Evolutionary conservation across 257 asterid genomes (phyloP).

Genomic region (Solanum peruvianum): DNA sequence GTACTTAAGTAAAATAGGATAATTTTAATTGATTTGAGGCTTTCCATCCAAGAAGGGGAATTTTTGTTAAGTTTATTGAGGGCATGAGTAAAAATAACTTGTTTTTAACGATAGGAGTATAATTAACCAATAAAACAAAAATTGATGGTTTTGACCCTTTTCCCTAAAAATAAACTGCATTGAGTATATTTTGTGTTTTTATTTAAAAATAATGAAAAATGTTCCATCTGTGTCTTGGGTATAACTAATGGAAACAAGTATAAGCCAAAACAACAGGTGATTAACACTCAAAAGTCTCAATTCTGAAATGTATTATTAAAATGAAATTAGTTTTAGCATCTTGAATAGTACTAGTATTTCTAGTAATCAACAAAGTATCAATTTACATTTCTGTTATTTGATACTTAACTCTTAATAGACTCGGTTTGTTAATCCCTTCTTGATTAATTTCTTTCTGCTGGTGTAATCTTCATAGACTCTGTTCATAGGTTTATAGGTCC

Average conservation of each 20-base stretch:
- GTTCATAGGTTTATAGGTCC: too few relatives aligned
- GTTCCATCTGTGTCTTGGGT: background rate
- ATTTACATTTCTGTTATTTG: background rate
- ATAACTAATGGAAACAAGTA: background rate
- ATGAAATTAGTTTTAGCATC: background rate
- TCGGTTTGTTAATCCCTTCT: background rate
- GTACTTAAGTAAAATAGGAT: too few relatives aligned
- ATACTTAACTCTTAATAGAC: background rate
- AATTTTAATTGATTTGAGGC: too few relatives aligned
- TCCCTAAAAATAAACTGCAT: background rate
- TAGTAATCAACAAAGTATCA: background rate
- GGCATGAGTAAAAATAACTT: too few relatives aligned
- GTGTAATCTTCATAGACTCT: too few relatives aligned
- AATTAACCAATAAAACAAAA: too few relatives aligned
- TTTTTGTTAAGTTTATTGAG: too few relatives aligned
- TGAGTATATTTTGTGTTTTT: background rate
- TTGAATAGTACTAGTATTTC: background rate
- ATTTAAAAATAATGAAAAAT: background rate
- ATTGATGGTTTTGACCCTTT: too few relatives aligned
- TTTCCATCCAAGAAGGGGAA: too few relatives aligned
- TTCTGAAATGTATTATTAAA: background rate
- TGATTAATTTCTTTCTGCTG: background rate
- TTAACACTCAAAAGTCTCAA: background rate
- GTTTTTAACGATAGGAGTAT: too few relatives aligned
- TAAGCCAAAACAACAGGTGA: background rate